Evolutionary conservation across 768 basidiomycete genomes (phyloP), one percentile per base, ranked within the genome.

Genomic region (Leccinum rimulosum): DNA sequence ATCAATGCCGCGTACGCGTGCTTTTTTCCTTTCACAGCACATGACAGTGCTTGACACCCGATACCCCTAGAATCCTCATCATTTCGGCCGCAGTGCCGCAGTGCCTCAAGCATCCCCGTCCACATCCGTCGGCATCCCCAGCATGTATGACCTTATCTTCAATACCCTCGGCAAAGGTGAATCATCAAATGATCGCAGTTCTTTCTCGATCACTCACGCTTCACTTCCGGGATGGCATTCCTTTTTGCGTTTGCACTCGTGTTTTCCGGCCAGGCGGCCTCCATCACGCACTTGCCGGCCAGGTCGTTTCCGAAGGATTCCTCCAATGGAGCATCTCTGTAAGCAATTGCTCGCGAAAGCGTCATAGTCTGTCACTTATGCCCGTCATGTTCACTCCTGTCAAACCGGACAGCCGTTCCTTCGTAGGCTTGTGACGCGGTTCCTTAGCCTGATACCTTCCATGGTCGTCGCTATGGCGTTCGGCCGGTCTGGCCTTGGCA

Each of bases 301-400:
- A 82, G 58, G 73, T 82, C 50, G 77, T 83, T 45, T 74, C 74
- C 15, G 80, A 82, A 59, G 82, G 81, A 2, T 79, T 80, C 57
- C 73, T 81, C 63, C 70, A 75, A n/a, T 82, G 80, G 80, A 71
- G 71, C 25, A 76, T 79, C 10, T 78, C 75, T 63, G 70, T 71
- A 61, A 19, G 65, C 54, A 3, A 10, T 43, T 38, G 30, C 35
- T 43, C 35, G 1, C 10, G 10, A 28, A 31, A 15, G 2, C 4
- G 30, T 56, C 12, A 33, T 25, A n/a, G n/a, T 19, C 40, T 19
- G 9, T 9, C 2, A n/a, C 19, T 36, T 52, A 53, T 19, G 36
- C 10, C 50, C 27, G 38, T 27, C 28, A 27, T 31, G 0, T 40
- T 40, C 4, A 9, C 5, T n/a, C 10, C 10, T 35, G 50, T 45